Evolutionary conservation across 257 asterid species (phyloP).

Genomic region (Knoxia roxburghii): DNA sequence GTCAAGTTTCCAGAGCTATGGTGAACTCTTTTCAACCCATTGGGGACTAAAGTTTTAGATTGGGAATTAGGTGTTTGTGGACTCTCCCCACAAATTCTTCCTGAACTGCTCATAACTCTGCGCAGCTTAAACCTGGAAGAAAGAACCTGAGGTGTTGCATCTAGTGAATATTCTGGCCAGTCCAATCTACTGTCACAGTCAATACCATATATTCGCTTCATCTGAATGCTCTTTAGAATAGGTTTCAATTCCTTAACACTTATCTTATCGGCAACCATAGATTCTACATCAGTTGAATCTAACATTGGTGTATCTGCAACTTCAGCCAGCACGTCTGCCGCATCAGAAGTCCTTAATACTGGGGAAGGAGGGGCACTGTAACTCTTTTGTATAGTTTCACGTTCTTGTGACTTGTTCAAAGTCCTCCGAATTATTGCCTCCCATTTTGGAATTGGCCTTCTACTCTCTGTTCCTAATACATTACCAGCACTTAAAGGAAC

Average conservation of each 20-base stretch:
- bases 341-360: slow-evolving; percentile 63
- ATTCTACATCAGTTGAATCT: slow-evolving; percentile 29
- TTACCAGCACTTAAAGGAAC: slow-evolving; percentile 93
- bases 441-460: slow-evolving; percentile 79
- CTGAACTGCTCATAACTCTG: slow-evolving; percentile 62
- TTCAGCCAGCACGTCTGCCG: slow-evolving; percentile 63
- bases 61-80: slow-evolving; percentile 4
- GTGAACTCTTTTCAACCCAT: slow-evolving; percentile 53
- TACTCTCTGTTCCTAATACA: slow-evolving; percentile 79
- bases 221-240: slow-evolving; percentile 19
- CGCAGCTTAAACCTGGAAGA: slow-evolving; percentile 47
- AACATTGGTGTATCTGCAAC: slow-evolving; percentile 37
- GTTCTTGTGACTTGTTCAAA: slow-evolving; percentile 51
- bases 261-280: slow-evolving; percentile 13
- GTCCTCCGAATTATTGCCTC: slow-evolving; percentile 68
- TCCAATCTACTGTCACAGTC: slow-evolving; percentile 38
- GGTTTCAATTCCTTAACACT: slow-evolving; percentile 18
- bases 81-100: slow-evolving; percentile 28
- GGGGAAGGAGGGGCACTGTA: slow-evolving; percentile 95
- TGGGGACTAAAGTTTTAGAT: slow-evolving; percentile 20
- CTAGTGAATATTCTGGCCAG: slow-evolving; percentile 90
- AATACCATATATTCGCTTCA: slow-evolving; percentile 29
- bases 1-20: slow-evolving; percentile 62
- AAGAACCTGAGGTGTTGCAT: slow-evolving; percentile 45
- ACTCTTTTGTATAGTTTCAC: slow-evolving; percentile 49